Evolutionary conservation across 1,284 basidiomycete genomes (phyloP).

Genomic region (Sanghuangporus sanghuang): DNA sequence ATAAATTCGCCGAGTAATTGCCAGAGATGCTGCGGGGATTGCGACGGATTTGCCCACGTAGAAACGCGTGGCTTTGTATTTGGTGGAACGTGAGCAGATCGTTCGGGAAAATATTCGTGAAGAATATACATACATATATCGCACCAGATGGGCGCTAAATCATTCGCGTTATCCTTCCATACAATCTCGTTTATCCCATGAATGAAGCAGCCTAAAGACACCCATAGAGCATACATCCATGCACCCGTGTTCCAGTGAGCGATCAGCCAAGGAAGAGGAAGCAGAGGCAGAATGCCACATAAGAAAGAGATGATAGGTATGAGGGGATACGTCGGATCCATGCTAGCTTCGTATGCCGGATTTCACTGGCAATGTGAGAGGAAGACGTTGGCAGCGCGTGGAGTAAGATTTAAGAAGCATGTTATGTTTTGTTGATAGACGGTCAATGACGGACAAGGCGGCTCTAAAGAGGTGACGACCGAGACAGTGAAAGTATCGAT

Average conservation of each 20-base stretch:
- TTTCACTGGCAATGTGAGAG: not conserved
- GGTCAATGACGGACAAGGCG: too few relatives aligned
- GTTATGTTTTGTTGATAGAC: too few relatives aligned
- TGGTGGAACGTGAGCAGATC: constrained; percentile 5
- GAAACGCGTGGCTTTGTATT: constrained; percentile 31
- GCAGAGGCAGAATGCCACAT: not conserved
- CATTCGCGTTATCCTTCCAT: constrained; percentile 43
- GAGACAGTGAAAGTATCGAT: too few relatives aligned
- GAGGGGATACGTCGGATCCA: not conserved
- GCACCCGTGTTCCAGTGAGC: constrained; percentile 56
- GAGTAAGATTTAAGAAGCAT: too few relatives aligned
- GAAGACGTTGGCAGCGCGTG: too few relatives aligned
- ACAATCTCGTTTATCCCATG: constrained; percentile 49
- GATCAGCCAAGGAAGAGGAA: constrained; percentile 38
- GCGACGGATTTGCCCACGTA: constrained; percentile 31
- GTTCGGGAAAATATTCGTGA: not conserved
- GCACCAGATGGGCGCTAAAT: constrained; percentile 43
- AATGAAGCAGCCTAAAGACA: constrained; percentile 39
- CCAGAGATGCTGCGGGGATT: constrained; percentile 35
- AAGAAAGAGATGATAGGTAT: not conserved
- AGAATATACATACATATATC: constrained; percentile 40
- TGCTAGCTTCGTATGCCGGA: not conserved
- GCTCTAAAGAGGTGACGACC: too few relatives aligned
- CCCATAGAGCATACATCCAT: constrained; percentile 54
- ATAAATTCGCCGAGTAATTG: constrained; percentile 42